A percentile compares a stretch with the other conserved stretches of the same genome.
Conservation (phyloP, 2,329 filamentous ascomycete genomes). For the Apiospora arundinis region DNA sequence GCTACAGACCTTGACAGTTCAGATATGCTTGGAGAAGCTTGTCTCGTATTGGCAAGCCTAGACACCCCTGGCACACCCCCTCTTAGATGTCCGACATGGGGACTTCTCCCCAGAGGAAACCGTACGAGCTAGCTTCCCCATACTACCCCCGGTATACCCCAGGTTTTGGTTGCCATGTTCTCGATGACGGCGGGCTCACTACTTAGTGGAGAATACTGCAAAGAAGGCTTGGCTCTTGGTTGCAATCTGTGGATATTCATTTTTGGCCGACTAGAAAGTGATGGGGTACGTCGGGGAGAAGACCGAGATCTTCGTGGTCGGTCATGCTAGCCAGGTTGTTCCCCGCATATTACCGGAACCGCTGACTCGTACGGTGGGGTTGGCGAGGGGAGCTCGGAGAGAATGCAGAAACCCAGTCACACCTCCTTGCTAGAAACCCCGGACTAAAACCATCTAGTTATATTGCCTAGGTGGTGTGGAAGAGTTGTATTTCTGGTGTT, state of each 20-base stretch:
- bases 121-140: background rate
- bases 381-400: background rate
- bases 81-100: background rate
- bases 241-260: background rate
- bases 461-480: background rate
- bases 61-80: background rate
- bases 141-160: background rate
- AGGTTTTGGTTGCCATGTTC: background rate
- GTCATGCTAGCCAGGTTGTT: background rate
- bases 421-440: background rate
- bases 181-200: background rate
- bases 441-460: background rate
- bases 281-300: slow-evolving; percentile 19
- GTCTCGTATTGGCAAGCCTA: background rate
- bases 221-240: slow-evolving; percentile 24
- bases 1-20: background rate
- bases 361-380: background rate
- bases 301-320: slow-evolving; percentile 5
- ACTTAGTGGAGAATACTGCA: background rate
- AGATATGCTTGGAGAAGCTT: background rate
- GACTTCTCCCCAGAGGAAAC: background rate
- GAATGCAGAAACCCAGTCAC: background rate
- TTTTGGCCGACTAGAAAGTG: background rate
- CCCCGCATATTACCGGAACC: background rate
- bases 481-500: background rate